Evolutionary conservation across 2,329 filamentous ascomycete species (phyloP), one percentile per base, ranked within the genome.

Genomic region (Clarireedia homoeocarpa): DNA sequence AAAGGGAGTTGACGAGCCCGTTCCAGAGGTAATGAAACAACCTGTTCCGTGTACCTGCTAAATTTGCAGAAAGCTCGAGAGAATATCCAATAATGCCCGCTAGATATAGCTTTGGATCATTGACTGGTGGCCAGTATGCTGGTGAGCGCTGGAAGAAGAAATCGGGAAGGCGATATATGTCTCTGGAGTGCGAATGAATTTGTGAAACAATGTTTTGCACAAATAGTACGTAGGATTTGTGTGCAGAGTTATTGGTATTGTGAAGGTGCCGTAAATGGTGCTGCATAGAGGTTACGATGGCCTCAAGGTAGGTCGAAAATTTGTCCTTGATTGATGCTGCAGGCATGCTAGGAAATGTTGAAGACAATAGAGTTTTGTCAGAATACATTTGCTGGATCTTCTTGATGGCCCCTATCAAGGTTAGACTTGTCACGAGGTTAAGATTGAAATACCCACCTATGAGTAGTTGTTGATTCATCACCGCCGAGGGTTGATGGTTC

Each of bases 1-100:
- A 51, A 5, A 67, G 38, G 26, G 65, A 61, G 36, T 57, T 64
- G 49, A 58, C 62, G 61, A 65, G 67, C 10, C 62, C 62, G 53
- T 58, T 64, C 51, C 61, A 62, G 5, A 69, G 60, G 54, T 67
- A 69, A 52, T 66, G 60, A 44, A 67, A 67, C 9, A 67, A 57
- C 30, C 62, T 61, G 6, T 57, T 59, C 9, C 61, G 55, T 39
- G 59, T 57, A 34, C 58, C 63, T 48, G 59, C 55, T 2, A 53
- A 57, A 7, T 64, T 57, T 15, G 55, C 53, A 38, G 44, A 44
- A 7, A 68, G 59, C 12, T 64, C 60, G 27, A 65, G 50, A 17
- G 59, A 63, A 47, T 68, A 69, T 7, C 64, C 61, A 20, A 62
- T 58, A 6, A 69, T 55, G 9, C 64, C 65, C 24, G 66, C 61